Conservation (phyloP, 2,329 filamentous ascomycete species). For the Fusarium cyanostomum region DNA sequence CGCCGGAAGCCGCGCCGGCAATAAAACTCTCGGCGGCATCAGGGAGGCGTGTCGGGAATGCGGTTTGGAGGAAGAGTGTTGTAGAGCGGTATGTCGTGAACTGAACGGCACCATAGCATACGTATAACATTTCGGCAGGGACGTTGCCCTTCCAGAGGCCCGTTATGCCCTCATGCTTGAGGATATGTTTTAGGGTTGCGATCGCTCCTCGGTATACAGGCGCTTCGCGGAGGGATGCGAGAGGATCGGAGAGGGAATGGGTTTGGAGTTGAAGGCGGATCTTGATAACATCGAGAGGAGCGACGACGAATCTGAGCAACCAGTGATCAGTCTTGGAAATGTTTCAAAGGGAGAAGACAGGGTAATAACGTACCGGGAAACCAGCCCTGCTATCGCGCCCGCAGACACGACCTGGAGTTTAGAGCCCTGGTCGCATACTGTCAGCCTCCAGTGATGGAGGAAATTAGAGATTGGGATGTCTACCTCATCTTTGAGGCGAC, state of each 20-base stretch:
- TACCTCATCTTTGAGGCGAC: conserved; percentile 69
- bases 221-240: conserved; percentile 63
- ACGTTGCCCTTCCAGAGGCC: conserved; percentile 98
- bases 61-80: conserved; percentile 71
- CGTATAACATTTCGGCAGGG: conserved; percentile 92
- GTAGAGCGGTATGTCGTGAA: conserved; percentile 87
- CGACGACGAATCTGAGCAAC: conserved; percentile 79
- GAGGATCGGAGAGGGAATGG: conserved; percentile 81
- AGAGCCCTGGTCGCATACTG: conserved; percentile 56
- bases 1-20: conserved; percentile 84
- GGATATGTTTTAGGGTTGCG: conserved; percentile 78
- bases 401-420: conserved; percentile 65
- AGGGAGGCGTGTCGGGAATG: conserved; percentile 61
- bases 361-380: conserved; percentile 75
- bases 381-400: conserved; percentile 77
- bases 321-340: conserved; percentile 20
- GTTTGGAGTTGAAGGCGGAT: conserved; percentile 95
- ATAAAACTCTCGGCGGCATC: conserved; percentile 81
- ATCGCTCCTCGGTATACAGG: conserved; percentile 78
- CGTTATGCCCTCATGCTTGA: conserved; percentile 82
- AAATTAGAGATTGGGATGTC: conserved; percentile 13
- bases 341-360: background rate
- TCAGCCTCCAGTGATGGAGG: conserved; percentile 11
- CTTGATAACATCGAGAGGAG: conserved; percentile 96
- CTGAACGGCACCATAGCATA: conserved; percentile 88